phyloP scores from a whole-genome alignment of 306 rosid genomes.

The Acmispon strigosus region DNA sequence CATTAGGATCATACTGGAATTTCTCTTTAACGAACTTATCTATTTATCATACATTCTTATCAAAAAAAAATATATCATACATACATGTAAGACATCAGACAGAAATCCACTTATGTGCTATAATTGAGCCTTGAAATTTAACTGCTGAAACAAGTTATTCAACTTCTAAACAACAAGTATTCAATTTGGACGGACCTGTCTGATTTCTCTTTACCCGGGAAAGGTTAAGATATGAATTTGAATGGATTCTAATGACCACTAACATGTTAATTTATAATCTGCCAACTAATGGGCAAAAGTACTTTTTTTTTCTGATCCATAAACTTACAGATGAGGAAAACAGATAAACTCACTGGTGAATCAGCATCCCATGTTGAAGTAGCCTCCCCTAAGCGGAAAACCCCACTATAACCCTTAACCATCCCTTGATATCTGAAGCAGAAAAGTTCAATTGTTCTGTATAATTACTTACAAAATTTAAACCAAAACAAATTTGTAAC shows the following conservation, averaged over 20 bases:
- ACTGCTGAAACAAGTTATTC: not conserved
- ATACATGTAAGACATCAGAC: not conserved
- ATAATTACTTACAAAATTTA: not conserved
- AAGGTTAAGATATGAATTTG: not conserved
- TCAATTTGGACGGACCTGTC: not conserved
- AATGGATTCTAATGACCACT: not conserved
- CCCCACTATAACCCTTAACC: conserved; percentile 89
- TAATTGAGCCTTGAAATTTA: not conserved
- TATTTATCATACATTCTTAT: not conserved
- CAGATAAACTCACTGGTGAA: conserved; percentile 65
- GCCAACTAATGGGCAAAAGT: not conserved
- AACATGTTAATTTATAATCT: not conserved
- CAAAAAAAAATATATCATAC: too few relatives aligned
- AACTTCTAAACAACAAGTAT: not conserved
- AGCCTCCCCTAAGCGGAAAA: conserved; percentile 96
- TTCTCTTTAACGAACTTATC: not conserved
- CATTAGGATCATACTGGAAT: not conserved
- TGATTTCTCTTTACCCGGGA: not conserved
- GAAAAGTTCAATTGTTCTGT: conserved; percentile 16
- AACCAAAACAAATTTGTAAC: not conserved
- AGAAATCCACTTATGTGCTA: not conserved
- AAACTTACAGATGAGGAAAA: conserved; percentile 6
- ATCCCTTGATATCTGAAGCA: conserved; percentile 84
- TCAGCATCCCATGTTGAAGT: conserved; percentile 99
- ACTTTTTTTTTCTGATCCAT: conserved; percentile 3